Evolutionary conservation across 2,329 filamentous ascomycete genomes (phyloP).

Genomic region (Exophiala oligosperma): DNA sequence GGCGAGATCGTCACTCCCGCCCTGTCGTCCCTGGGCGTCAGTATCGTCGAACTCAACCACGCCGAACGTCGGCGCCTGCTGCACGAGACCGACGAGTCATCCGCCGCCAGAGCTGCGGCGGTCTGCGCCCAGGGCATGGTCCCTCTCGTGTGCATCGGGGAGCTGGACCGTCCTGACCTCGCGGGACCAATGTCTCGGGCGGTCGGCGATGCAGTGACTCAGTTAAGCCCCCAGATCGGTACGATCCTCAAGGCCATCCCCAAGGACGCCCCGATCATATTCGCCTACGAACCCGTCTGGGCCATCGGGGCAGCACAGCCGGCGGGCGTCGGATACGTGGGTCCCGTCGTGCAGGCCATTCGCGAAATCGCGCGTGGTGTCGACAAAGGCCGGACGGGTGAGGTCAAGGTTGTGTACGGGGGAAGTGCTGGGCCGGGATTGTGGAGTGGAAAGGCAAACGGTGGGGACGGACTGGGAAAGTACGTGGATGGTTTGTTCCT

Average conservation of each 20-base stretch:
- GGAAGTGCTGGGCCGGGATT: constrained; percentile 80
- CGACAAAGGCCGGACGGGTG: constrained; percentile 50
- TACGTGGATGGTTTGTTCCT: constrained; percentile 79
- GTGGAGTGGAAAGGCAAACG: constrained; percentile 50
- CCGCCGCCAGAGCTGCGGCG: constrained; percentile 69
- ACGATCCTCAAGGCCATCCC: constrained; percentile 63
- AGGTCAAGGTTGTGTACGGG: constrained; percentile 74
- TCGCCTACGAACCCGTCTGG: constrained; percentile 89
- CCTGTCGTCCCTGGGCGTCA: constrained; percentile 66
- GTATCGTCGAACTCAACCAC: constrained; percentile 76
- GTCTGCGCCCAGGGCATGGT: constrained; percentile 68
- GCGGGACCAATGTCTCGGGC: constrained; percentile 31
- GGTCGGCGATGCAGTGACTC: constrained; percentile 61
- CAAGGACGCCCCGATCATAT: constrained; percentile 65
- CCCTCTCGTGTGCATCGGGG: constrained; percentile 79
- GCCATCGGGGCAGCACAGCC: constrained; percentile 76
- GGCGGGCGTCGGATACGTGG: constrained; percentile 70
- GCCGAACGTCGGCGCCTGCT: constrained; percentile 74
- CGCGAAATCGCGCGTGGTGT: constrained; percentile 47
- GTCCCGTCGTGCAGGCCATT: constrained; percentile 66
- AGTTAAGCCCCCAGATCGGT: constrained; percentile 67
- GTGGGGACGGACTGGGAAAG: constrained; percentile 54
- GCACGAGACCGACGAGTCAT: constrained; percentile 69
- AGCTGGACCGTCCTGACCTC: constrained; percentile 55
- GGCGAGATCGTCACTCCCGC: constrained; percentile 73